A percentile compares a stretch with the other conserved stretches of the same genome.
phyloP scores from a whole-genome alignment of 306 rosid genomes.

The Dicorynia guianensis region DNA sequence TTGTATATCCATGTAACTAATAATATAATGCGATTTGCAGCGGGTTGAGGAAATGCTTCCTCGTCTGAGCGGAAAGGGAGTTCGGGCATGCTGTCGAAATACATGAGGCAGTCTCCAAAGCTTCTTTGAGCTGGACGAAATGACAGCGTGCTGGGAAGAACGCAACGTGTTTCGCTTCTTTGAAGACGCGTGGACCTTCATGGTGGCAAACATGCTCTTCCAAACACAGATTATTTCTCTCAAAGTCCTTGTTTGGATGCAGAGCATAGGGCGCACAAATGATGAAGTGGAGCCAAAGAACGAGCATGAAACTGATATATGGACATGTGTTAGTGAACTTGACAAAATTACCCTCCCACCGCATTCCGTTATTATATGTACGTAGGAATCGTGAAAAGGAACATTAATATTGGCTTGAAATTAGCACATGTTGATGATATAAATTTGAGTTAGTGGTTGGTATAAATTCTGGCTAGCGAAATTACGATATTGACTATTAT shows the following conservation, averaged over 20 bases:
- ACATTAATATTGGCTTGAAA: background rate
- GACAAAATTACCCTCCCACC: no score
- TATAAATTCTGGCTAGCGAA: no score
- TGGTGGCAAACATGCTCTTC: slow-evolving; percentile 35
- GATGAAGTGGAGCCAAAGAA: background rate
- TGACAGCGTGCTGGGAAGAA: slow-evolving; percentile 34
- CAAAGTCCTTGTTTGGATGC: no score
- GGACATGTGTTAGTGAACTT: no score
- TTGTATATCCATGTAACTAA: no score
- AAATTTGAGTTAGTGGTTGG: background rate
- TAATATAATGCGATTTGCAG: no score
- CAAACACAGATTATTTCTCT: no score
- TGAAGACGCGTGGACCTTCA: slow-evolving; percentile 37
- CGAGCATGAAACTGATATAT: no score
- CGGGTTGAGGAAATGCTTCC: no score
- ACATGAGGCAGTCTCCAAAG: slow-evolving; percentile 66
- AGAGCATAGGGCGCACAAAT: no score
- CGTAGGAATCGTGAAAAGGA: slow-evolving; percentile 41
- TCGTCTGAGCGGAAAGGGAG: slow-evolving; percentile 55
- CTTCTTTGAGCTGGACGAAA: slow-evolving; percentile 44
- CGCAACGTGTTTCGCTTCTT: slow-evolving; percentile 40
- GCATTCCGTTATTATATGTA: slow-evolving; percentile 33
- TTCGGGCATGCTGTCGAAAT: slow-evolving; percentile 54
- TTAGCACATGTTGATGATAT: background rate
- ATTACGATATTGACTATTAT: slow-evolving; percentile 23